Conservation (phyloP, 2,329 filamentous ascomycete species). For the Ascochyta rabiei region DNA sequence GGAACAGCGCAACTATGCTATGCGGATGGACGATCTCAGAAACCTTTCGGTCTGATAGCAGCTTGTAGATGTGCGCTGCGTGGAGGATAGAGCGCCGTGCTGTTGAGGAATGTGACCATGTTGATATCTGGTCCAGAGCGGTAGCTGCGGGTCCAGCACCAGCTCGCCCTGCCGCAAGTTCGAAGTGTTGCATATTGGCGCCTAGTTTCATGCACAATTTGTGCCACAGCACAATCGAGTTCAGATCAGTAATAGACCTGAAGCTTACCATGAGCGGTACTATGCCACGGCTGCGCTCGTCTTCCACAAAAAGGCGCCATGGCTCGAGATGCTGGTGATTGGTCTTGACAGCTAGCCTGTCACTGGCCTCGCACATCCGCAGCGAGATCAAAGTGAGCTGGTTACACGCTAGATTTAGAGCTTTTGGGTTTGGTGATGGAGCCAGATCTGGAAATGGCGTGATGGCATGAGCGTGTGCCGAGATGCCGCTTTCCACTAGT, state of each 20-base stretch:
- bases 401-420: slow-evolving; percentile 20
- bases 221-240: slow-evolving; percentile 60
- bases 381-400: slow-evolving; percentile 42
- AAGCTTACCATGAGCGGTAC: slow-evolving; percentile 47
- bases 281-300: slow-evolving; percentile 52
- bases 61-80: slow-evolving; percentile 59
- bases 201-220: slow-evolving; percentile 60
- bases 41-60: slow-evolving; percentile 58
- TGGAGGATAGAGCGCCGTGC: slow-evolving; percentile 59
- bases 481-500: slow-evolving; percentile 36
- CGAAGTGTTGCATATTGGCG: slow-evolving; percentile 59
- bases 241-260: slow-evolving; percentile 50
- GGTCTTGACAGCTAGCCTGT: slow-evolving; percentile 36
- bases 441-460: slow-evolving; percentile 31
- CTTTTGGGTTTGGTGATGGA: not conserved
- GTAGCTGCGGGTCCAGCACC: slow-evolving; percentile 55
- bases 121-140: slow-evolving; percentile 57
- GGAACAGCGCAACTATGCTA: slow-evolving; percentile 57
- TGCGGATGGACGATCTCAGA: slow-evolving; percentile 60
- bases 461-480: slow-evolving; percentile 41
- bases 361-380: slow-evolving; percentile 43
- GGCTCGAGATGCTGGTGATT: slow-evolving; percentile 41
- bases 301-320: slow-evolving; percentile 55
- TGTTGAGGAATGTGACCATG: slow-evolving; percentile 58
- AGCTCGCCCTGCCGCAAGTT: slow-evolving; percentile 58